A percentile compares a stretch with the other conserved stretches of the same genome.
These are phyloP conservation scores for Podila epigama DNA, from an alignment of 192 early-diverging fungal species.

Conservation along the genomic window DNA sequence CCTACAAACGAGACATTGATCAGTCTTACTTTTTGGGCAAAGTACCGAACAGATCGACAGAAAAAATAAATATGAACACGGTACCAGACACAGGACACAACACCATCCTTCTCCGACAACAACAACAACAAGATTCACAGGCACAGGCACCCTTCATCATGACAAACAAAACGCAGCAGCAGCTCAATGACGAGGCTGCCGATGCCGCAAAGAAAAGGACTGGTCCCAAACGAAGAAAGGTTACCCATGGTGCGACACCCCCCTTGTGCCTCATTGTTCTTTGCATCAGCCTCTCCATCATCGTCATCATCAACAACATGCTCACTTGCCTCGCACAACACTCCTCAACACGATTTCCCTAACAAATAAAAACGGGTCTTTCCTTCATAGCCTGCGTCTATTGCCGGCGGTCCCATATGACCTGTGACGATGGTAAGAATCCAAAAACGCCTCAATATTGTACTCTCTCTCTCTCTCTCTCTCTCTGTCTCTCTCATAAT, in stretches of 20 bases:
- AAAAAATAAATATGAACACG: background rate
- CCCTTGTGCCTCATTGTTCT: background rate
- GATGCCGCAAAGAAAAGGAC: constrained; percentile 63
- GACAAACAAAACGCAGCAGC: constrained; percentile 17
- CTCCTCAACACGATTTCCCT: no score
- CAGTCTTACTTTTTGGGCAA: no score
- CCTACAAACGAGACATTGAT: no score
- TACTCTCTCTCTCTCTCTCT: no score
- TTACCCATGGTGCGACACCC: constrained; percentile 62
- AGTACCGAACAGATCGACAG: background rate
- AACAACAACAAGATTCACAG: background rate
- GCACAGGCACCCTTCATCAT: no score
- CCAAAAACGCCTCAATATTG: no score
- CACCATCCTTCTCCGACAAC: background rate
- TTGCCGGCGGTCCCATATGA: constrained; percentile 96
- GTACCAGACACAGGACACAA: background rate
- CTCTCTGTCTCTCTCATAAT: no score
- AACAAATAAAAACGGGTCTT: no score
- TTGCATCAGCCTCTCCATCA: background rate
- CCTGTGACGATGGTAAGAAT: constrained; percentile 87
- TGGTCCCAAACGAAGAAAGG: constrained; percentile 67
- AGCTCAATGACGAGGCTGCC: constrained; percentile 31
- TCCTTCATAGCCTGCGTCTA: constrained; percentile 98
- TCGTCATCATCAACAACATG: no score
- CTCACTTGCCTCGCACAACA: no score